Evolutionary conservation across 257 asterid species (phyloP), one percentile per base, ranked within the genome.

Genomic region (Primulina tabacum): DNA sequence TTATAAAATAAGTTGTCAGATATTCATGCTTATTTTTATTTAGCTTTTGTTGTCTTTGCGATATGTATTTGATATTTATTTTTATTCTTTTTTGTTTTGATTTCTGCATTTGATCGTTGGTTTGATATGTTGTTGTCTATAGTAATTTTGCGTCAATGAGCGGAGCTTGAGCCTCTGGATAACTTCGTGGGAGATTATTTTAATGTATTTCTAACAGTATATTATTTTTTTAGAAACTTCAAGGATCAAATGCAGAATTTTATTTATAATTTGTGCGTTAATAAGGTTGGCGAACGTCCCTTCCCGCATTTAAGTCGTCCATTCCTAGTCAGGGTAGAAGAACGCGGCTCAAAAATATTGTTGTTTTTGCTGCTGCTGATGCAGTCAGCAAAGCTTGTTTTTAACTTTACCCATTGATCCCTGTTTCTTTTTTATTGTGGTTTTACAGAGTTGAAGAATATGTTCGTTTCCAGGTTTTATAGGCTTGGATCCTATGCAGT

Each of bases 381-480:
- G 26, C 11, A 64, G 58, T 60, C 20, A 47, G 57, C 34, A 14
- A 57, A 59, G 34, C 34, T 38, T 24, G 47, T 69, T 69, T 58
- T 73, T 71, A 37, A 10, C 55, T 33, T 71, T 20, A 37, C 69
- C 30, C 30, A 63, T 76, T 58, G 56, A 8, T 56, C 68, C 24
- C 28, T 73, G 66, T 67, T 70, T 57, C 60, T 30, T 69, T 69
- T 20, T 37, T 26, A 30, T 67, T 79, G 59, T 50, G 60, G 72
- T 40, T 75, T 69, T 64, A 63, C 78, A 73, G 85, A 78, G 80
- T 73, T 67, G 69, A 65, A 73, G 83, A 82, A 77, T 76, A 84
- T 84, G 89, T 81, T 79, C 69, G 60, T 84, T 73, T 79, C 82
- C 34, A 79, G 77, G 74, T 79, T 82, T 69, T 79, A 57, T 69